phyloP scores from a whole-genome alignment of 441 rosid species.

The Isatis lusitanica region DNA sequence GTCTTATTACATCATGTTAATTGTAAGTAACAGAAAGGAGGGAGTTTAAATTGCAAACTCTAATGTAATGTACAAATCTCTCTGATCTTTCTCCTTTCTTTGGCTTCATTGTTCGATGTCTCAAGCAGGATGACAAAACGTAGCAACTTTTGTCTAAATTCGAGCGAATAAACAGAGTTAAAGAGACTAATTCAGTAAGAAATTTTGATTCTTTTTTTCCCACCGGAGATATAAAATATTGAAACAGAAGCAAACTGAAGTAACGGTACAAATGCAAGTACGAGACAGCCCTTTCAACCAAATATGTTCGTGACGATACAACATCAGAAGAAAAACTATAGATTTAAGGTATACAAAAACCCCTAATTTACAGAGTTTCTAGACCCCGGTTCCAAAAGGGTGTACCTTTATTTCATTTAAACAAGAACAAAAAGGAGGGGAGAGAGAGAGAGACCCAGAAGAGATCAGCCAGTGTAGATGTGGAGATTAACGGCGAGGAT shows the following conservation, averaged over 20 bases:
- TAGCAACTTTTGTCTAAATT: background rate
- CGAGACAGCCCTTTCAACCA: background rate
- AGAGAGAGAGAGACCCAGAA: background rate
- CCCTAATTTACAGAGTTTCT: slow-evolving; percentile 19
- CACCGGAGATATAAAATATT: background rate
- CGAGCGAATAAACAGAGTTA: background rate
- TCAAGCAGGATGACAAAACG: background rate
- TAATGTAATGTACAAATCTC: slow-evolving; percentile 9
- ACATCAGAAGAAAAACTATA: background rate
- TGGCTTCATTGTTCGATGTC: background rate
- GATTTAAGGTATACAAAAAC: background rate
- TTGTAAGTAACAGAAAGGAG: background rate
- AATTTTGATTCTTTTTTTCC: background rate
- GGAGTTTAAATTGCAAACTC: background rate
- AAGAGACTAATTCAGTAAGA: background rate
- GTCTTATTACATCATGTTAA: background rate
- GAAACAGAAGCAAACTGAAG: slow-evolving; percentile 1
- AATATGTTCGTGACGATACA: slow-evolving; percentile 22
- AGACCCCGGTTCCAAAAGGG: slow-evolving; percentile 9
- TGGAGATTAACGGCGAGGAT: slow-evolving; percentile 58
- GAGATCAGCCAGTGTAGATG: slow-evolving; percentile 48
- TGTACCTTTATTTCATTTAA: slow-evolving; percentile 4
- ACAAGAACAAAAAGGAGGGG: background rate
- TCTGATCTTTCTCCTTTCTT: background rate
- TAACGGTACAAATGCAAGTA: slow-evolving; percentile 8